Base-by-base conservation (phyloP, 176 grass and related monocot genomes). In the Triticum dicoccoides region DNA sequence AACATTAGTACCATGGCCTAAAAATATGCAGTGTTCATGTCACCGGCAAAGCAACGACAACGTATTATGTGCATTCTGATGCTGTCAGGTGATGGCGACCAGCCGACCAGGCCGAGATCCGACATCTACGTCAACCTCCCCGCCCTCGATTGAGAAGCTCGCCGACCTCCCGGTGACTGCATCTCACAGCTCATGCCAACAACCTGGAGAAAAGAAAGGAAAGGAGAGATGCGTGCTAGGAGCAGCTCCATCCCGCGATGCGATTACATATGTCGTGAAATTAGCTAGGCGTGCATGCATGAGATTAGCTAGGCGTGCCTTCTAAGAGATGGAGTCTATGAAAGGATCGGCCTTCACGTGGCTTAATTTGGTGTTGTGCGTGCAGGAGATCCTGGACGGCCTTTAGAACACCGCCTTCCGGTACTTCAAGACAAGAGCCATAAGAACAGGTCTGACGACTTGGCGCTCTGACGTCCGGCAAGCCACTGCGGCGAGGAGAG, bases 321-420 rank as follows among this genome's bases (percentile, higher is more conserved):
- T 45, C 39, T n/a, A 71, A 20, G 34, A 70, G 15, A 37, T 11
- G 9, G 9, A 45, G 10, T 17, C 72, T 39, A 39, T 39, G 38
- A 39, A 39, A 39, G 38, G 7, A 39, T 39, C 38, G 1, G 1
- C 25, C 78, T 5, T 34, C 69, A n/a, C 33, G 76, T 3, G 52
- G 52, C 66, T 45, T 45, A 45, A 11, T 45, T 45, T 45, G 42
- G 11, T 1, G 51, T 5, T 77, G 9, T 42, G 45, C 9, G 9
- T 27, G 70, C 95, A 95, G 93, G 91, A 93, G 38, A 92, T 83
- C n/a, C 77, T 94, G 70, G 93, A 94, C 44, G 86, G 89, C 54
- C 94, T 95, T 67, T 88, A 92, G 91, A 92, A 94, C 76, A 95
- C 93, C 1, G 93, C 95, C 72, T 95, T 98, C 83, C 94, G 91